Percentiles rank a stretch among this genome's conserved stretches.
Conservation (phyloP, 306 rosid species). For the Pyrus bretschneideri region DNA sequence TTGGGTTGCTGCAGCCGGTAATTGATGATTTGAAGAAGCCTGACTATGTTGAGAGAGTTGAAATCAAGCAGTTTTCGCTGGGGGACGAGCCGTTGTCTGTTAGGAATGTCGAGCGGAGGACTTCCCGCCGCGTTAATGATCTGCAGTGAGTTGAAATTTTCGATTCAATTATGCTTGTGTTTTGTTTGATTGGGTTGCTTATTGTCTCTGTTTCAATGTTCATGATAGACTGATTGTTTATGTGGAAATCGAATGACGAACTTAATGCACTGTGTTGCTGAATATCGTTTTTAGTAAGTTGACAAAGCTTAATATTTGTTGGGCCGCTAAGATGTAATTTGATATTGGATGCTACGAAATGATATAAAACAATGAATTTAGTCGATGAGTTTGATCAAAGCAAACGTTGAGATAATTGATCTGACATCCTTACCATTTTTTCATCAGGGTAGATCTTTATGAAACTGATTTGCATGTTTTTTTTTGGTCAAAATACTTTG, state of each 20-base stretch:
- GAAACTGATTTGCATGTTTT: neutral
- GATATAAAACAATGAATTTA: neutral
- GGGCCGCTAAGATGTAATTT: neutral
- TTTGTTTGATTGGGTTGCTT: neutral
- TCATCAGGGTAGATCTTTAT: neutral
- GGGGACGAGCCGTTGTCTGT: conserved; percentile 95
- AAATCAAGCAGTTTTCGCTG: conserved; percentile 80
- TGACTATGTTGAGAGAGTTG: conserved; percentile 91
- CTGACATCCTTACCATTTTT: neutral
- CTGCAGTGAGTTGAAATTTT: conserved; percentile 59
- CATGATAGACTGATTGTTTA: neutral
- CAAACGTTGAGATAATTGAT: neutral
- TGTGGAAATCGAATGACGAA: neutral
- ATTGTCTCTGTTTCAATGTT: neutral
- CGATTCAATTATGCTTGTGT: neutral
- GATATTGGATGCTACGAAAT: neutral
- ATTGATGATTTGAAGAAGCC: conserved; percentile 87
- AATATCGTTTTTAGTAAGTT: neutral
- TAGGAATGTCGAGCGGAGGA: conserved; percentile 88
- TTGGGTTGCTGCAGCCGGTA: conserved; percentile 91
- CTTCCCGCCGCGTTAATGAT: conserved; percentile 91
- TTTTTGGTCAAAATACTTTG: neutral
- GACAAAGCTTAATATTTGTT: neutral
- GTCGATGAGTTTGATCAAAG: neutral
- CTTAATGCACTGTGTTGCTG: neutral